Conservation (phyloP, 2,329 filamentous ascomycete species). For the Nigrospora oryzae region DNA sequence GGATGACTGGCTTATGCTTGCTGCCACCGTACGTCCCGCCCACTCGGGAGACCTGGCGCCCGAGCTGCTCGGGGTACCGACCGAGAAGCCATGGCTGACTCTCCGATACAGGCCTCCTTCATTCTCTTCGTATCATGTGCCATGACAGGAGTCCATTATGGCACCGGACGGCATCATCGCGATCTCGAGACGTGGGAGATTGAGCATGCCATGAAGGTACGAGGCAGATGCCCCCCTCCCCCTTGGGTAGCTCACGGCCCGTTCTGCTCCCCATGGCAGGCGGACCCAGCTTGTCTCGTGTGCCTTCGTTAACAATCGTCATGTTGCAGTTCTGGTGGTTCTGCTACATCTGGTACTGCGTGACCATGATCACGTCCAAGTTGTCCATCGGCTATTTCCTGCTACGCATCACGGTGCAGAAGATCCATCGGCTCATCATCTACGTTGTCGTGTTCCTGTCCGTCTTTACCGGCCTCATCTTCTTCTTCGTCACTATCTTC, state of each 20-base stretch:
- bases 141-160: slow-evolving; percentile 4
- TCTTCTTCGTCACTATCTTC: slow-evolving; percentile 11
- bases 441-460: slow-evolving; percentile 7
- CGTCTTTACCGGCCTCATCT: slow-evolving; percentile 8
- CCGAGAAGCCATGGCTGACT: not conserved
- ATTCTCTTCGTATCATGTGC: slow-evolving; percentile 3
- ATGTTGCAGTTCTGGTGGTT: slow-evolving; percentile 6
- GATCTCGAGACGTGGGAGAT: not conserved
- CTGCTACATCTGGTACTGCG: slow-evolving; percentile 9
- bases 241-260: not conserved
- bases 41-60: not conserved
- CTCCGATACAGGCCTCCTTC: not conserved
- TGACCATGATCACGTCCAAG: slow-evolving; percentile 10
- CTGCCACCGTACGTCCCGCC: slow-evolving; percentile 1
- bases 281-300: not conserved
- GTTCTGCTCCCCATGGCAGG: not conserved
- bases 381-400: slow-evolving; percentile 12
- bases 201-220: slow-evolving; percentile 4
- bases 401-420: slow-evolving; percentile 9
- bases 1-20: slow-evolving; percentile 5
- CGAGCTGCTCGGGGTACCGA: not conserved
- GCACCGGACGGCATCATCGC: slow-evolving; percentile 3
- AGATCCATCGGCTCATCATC: slow-evolving; percentile 8
- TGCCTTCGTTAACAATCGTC: not conserved
- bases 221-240: not conserved